Percentiles rank a stretch among this genome's conserved stretches.
Evolutionary conservation across 2,329 filamentous ascomycete species (phyloP).

Genomic region (Venturia effusa): DNA sequence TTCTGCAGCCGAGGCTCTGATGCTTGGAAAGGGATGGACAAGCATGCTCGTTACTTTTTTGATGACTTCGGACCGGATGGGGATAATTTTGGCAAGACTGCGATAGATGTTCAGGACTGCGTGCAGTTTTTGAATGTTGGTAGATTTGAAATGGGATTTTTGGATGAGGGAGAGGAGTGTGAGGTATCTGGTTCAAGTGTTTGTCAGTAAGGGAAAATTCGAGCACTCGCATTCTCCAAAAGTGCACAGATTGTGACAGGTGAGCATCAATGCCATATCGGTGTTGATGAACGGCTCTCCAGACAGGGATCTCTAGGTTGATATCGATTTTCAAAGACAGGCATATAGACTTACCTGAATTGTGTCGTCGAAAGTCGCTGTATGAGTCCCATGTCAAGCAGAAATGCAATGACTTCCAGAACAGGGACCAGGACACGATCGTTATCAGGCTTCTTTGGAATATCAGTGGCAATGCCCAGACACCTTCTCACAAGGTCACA

Average conservation of each 20-base stretch:
- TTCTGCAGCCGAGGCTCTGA: conserved; percentile 30
- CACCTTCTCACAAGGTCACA: neutral
- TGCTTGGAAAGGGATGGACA: conserved; percentile 66
- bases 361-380: conserved; percentile 25
- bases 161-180: conserved; percentile 58
- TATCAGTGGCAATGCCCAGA: conserved; percentile 30
- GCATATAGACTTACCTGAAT: conserved; percentile 36
- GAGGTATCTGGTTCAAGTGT: neutral
- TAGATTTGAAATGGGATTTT: conserved; percentile 71
- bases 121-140: conserved; percentile 70
- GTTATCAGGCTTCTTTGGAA: conserved; percentile 22
- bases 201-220: neutral
- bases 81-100: conserved; percentile 47
- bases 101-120: conserved; percentile 73
- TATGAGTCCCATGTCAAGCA: conserved; percentile 41
- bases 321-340: neutral
- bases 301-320: no score
- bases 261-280: no score
- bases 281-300: no score
- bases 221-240: no score
- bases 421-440: conserved; percentile 67
- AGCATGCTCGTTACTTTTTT: conserved; percentile 64
- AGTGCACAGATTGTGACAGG: no score
- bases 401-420: conserved; percentile 65
- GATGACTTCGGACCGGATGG: conserved; percentile 44